Base-by-base conservation (phyloP, 1,284 basidiomycete species). In the Cutaneotrichosporon dermatis region DNA sequence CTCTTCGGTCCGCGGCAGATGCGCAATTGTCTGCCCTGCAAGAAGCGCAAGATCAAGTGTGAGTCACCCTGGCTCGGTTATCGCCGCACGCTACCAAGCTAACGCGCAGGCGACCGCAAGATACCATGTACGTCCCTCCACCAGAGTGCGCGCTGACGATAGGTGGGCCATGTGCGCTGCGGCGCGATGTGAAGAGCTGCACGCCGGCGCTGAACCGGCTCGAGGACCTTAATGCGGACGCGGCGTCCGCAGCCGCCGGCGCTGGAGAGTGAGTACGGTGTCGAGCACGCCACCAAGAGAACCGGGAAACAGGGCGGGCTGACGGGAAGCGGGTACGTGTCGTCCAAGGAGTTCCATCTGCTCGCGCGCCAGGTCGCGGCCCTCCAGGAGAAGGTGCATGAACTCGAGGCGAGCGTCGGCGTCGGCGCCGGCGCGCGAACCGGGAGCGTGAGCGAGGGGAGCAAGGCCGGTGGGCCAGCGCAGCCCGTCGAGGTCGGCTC, bases 11-110 rank as follows among this genome's bases (percentile, higher is more conserved):
- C 62, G 3, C 57, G 62, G 43, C 64, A 65, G 55, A 57, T 62
- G 56, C 60, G 64, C 54, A 65, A 65, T 54, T 65, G 64, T 40
- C 54, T 60, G 42, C 60, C 64, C 2, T 65, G 64, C 64, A 65
- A 65, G 52, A 57, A 62, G 48, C 60, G 64, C 16, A 65, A 65
- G 57, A 65, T 65, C 54, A 65, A 65, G 37, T 65, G 64, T 62
- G n/a, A 25, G 25, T 25, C 25, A 25, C 25, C 25, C 60, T 60
- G 3, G 12, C 10, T 13, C 13, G 12, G 12, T 40, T 4, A 39
- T n/a, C 25, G 42, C n/a, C 10, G 41, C 7, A 25, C 34, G 42
- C 56, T 60, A 50, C 25, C 25, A 11, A 10, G 8, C 39, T 8
- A 25, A 25, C 25, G 25, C 25, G 25, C 57, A 64, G 62, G 62